A percentile compares a stretch with the other conserved stretches of the same genome.
Evolutionary conservation across 2,329 filamentous ascomycete species (phyloP).

Genomic region (Cladosporium sp.): DNA sequence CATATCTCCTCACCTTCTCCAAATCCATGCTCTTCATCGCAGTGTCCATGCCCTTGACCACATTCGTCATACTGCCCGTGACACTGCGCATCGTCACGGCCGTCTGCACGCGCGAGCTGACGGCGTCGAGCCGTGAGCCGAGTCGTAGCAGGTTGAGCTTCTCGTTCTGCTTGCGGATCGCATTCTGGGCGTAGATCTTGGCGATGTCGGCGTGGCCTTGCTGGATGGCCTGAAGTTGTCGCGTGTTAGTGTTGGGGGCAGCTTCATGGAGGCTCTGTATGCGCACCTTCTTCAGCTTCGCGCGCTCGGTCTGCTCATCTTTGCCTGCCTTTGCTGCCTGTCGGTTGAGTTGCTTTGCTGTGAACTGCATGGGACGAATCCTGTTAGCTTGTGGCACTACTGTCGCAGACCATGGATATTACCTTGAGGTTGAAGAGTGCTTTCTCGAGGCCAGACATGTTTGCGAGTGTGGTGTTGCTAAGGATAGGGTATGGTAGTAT

Average conservation of each 20-base stretch:
- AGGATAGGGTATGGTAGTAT: neutral
- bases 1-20: conserved; percentile 51
- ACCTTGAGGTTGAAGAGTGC: conserved; percentile 64
- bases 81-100: conserved; percentile 64
- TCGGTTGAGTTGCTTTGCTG: conserved; percentile 62
- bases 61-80: conserved; percentile 62
- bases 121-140: conserved; percentile 60
- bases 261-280: neutral
- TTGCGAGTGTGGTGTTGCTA: conserved; percentile 22
- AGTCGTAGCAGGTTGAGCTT: conserved; percentile 60
- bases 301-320: conserved; percentile 61
- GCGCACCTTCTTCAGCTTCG: conserved; percentile 60
- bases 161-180: conserved; percentile 64
- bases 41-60: conserved; percentile 61
- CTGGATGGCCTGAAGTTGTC: conserved; percentile 54
- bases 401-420: conserved; percentile 9
- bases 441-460: conserved; percentile 62
- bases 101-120: conserved; percentile 61
- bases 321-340: conserved; percentile 63
- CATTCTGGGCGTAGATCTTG: conserved; percentile 63
- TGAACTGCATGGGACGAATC: conserved; percentile 49
- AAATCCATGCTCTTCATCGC: conserved; percentile 66
- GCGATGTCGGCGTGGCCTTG: conserved; percentile 60
- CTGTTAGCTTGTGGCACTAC: neutral
- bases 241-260: neutral